Evolutionary conservation across 495 filamentous ascomycete species (phyloP).

Genomic region (Astrocystis sublimbata): DNA sequence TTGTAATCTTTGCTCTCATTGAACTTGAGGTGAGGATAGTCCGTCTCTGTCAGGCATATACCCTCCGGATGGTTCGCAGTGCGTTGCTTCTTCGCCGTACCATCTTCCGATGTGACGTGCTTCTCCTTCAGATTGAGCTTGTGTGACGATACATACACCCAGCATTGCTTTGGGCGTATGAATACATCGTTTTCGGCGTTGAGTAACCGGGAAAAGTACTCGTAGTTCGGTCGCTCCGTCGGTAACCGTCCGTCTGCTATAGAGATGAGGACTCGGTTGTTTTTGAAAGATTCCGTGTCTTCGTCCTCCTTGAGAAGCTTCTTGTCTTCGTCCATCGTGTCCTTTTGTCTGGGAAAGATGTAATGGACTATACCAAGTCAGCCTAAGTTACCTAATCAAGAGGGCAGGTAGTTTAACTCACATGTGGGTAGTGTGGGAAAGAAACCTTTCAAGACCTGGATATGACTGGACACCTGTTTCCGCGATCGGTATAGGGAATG

Average conservation of each 20-base stretch:
- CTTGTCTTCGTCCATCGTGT: conserved; percentile 30
- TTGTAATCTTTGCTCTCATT: conserved; percentile 44
- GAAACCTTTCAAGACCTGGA: conserved; percentile 92
- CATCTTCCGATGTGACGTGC: conserved; percentile 28
- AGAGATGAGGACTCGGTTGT: conserved; percentile 53
- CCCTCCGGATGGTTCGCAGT: conserved; percentile 34
- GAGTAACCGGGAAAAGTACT: conserved; percentile 49
- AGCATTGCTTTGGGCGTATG: conserved; percentile 44
- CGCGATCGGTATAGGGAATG: conserved; percentile 46
- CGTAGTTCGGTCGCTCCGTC: conserved; percentile 52
- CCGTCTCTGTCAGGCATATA: conserved; percentile 36
- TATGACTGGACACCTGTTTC: conserved; percentile 95
- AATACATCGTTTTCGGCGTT: conserved; percentile 42
- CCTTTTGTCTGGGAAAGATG: conserved; percentile 43
- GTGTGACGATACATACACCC: conserved; percentile 48
- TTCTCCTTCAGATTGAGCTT: conserved; percentile 41
- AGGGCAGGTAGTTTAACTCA: not conserved
- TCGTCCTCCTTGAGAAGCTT: conserved; percentile 39
- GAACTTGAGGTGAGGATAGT: conserved; percentile 50
- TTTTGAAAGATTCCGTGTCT: conserved; percentile 52
- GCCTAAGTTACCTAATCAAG: not conserved
- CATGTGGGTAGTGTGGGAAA: conserved; percentile 49
- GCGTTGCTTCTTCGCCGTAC: conserved; percentile 33
- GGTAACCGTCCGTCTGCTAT: conserved; percentile 49
- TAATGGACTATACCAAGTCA: conserved; percentile 44